These are phyloP conservation scores for peach (Prunus persica) DNA, from an alignment of 306 rosid species.

Conservation along the genomic window DNA sequence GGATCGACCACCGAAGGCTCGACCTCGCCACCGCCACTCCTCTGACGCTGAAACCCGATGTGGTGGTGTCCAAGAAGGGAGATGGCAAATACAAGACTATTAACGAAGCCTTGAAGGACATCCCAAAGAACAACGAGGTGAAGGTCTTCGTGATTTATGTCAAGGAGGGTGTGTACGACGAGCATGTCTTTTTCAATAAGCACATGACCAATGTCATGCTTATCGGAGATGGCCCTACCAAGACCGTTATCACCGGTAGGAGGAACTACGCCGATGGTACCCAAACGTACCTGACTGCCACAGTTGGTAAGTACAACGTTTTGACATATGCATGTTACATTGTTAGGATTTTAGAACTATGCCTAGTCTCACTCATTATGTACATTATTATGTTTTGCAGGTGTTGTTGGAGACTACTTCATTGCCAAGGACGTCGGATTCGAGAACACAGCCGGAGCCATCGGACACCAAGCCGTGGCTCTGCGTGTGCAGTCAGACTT, in stretches of 20 bases:
- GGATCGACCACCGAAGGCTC: constrained; percentile 34
- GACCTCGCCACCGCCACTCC: constrained; percentile 23
- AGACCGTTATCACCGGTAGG: constrained; percentile 48
- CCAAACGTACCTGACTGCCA: constrained; percentile 50
- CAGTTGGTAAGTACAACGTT: constrained; percentile 44
- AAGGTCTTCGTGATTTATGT: constrained; percentile 60
- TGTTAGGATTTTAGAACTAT: background rate
- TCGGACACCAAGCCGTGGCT: constrained; percentile 51
- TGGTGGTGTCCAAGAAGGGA: constrained; percentile 63
- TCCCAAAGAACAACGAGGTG: constrained; percentile 36
- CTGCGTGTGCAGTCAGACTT: constrained; percentile 46
- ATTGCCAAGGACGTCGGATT: constrained; percentile 56
- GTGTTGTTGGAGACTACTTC: constrained; percentile 54
- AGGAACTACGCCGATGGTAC: constrained; percentile 45
- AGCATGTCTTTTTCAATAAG: constrained; percentile 31
- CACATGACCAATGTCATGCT: constrained; percentile 42
- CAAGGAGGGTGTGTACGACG: constrained; percentile 60
- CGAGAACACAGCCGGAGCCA: constrained; percentile 53
- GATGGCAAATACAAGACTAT: constrained; percentile 56
- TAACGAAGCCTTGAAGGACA: constrained; percentile 46
- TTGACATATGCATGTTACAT: background rate
- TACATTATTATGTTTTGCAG: constrained; percentile 24
- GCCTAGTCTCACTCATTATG: too few relatives aligned
- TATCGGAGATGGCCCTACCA: constrained; percentile 76
- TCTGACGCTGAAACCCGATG: constrained; percentile 30